Evolutionary conservation across 352 stramenopile genomes (phyloP).

Genomic region (Globisporangium echinulatum): DNA sequence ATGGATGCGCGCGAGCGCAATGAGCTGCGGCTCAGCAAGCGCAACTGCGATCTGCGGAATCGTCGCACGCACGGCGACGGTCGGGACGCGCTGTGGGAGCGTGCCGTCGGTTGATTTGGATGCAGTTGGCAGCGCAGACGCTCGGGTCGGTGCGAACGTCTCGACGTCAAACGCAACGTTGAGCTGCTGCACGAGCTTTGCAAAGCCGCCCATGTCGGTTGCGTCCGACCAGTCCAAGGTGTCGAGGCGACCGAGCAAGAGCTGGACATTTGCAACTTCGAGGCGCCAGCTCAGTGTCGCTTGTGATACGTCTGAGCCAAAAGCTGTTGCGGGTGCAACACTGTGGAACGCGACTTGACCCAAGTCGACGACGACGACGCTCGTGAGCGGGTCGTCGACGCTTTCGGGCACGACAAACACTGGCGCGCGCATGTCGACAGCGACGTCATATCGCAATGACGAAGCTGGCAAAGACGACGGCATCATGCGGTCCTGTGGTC

Average conservation of each 20-base stretch:
- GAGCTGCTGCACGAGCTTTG: conserved; percentile 54
- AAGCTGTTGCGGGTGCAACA: conserved; percentile 9
- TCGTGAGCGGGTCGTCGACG: conserved; percentile 24
- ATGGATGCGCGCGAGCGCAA: conserved; percentile 15
- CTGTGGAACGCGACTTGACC: conserved; percentile 60
- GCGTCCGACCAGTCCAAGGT: conserved; percentile 30
- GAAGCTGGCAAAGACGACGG: conserved; percentile 18
- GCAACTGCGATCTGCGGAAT: conserved; percentile 17
- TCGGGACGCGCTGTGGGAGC: neutral
- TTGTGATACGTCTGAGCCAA: too few species aligned
- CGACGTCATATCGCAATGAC: conserved; percentile 46
- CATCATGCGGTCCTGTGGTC: conserved; percentile 3
- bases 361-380: conserved; percentile 64
- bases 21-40: conserved; percentile 12
- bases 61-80: conserved; percentile 9
- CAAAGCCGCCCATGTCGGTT: conserved; percentile 27
- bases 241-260: conserved; percentile 41
- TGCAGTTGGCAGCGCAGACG: neutral
- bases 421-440: conserved; percentile 68
- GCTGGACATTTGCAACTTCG: conserved; percentile 53
- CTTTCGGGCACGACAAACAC: conserved; percentile 66
- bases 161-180: conserved; percentile 49
- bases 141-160: conserved; percentile 20
- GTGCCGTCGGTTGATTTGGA: too few species aligned
- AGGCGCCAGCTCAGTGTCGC: conserved; percentile 48